Conservation (phyloP, 306 rosid species). For the Herpetospermum pedunculosum region DNA sequence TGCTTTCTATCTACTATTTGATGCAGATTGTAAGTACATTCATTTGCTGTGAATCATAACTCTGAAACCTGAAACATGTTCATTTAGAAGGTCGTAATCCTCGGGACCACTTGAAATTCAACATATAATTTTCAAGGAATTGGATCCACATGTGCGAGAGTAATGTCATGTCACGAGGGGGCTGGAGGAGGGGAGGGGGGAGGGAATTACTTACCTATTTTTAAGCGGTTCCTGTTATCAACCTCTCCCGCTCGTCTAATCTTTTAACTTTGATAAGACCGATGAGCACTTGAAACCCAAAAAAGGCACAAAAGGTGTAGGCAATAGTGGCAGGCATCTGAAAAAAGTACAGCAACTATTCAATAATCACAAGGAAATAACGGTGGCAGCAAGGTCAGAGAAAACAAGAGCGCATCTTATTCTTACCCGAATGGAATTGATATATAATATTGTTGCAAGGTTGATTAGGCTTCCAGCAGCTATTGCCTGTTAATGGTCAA, state of each 20-base stretch:
- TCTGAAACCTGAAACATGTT: constrained; percentile 5
- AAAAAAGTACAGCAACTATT: constrained; percentile 17
- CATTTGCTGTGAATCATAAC: neutral
- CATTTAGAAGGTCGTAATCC: neutral
- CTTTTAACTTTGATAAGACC: constrained; percentile 80
- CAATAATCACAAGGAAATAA: constrained; percentile 2
- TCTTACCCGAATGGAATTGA: constrained; percentile 70
- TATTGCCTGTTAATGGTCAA: constrained; percentile 56
- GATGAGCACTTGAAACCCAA: constrained; percentile 74
- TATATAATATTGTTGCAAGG: constrained; percentile 80
- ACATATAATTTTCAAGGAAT: neutral
- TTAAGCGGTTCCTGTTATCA: constrained; percentile 87
- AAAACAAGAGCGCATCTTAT: constrained; percentile 29
- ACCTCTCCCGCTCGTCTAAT: constrained; percentile 74
- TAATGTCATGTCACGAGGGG: neutral
- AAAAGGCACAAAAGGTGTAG: constrained; percentile 60
- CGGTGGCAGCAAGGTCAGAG: constrained; percentile 8
- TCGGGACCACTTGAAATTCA: neutral
- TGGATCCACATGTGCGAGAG: neutral
- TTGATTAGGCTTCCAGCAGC: constrained; percentile 94
- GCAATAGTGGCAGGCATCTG: constrained; percentile 79
- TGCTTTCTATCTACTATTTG: neutral
- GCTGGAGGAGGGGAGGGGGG: neutral
- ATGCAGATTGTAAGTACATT: neutral
- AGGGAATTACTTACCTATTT: constrained; percentile 15